Conservation (phyloP, 2,329 filamentous ascomycete species). For the Fusarium citri region DNA sequence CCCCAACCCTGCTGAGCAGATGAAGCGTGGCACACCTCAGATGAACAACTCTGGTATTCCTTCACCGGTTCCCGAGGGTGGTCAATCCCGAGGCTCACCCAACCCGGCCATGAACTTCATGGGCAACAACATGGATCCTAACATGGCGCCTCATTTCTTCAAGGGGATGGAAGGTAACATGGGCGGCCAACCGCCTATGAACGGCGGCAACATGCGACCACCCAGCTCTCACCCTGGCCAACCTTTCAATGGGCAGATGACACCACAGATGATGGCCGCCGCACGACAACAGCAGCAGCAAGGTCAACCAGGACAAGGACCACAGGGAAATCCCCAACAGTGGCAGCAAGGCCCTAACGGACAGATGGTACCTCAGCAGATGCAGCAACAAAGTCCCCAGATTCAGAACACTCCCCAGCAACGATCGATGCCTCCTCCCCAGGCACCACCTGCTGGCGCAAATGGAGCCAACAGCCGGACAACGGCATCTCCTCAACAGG, state of each 20-base stretch:
- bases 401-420: constrained; percentile 79
- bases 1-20: constrained; percentile 81
- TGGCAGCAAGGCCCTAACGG: constrained; percentile 58
- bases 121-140: constrained; percentile 71
- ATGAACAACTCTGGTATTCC: constrained; percentile 76
- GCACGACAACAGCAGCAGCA: constrained; percentile 52
- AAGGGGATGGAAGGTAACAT: constrained; percentile 65
- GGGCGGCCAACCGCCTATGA: constrained; percentile 62
- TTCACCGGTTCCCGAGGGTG: constrained; percentile 77
- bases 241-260: constrained; percentile 69
- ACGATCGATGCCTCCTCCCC: constrained; percentile 75
- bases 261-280: constrained; percentile 68
- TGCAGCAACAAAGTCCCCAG: constrained; percentile 56
- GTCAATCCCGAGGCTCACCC: constrained; percentile 74
- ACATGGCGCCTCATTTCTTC: constrained; percentile 70
- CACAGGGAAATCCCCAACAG: constrained; percentile 52
- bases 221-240: constrained; percentile 74
- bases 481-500: constrained; percentile 71
- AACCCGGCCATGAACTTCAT: constrained; percentile 72
- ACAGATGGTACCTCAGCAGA: constrained; percentile 55
- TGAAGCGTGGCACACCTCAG: constrained; percentile 82
- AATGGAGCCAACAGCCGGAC: constrained; percentile 66
- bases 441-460: constrained; percentile 63
- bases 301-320: constrained; percentile 50
- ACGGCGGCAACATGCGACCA: constrained; percentile 72